These are phyloP conservation scores for Penicillium steckii DNA, from an alignment of 495 filamentous ascomycete genomes.

Conservation along the genomic window DNA sequence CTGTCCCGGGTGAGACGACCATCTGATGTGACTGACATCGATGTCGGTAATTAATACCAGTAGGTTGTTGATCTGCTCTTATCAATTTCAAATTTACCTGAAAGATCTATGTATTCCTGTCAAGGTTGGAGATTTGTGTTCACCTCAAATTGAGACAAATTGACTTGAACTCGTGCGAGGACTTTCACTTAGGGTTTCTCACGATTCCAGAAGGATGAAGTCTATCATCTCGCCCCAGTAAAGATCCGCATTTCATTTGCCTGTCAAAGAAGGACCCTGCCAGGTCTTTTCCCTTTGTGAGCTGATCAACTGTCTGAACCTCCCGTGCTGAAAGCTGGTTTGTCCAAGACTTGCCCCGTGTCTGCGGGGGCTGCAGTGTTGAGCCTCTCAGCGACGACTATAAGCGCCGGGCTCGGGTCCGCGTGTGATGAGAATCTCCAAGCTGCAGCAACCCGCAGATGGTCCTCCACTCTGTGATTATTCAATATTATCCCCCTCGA, in stretches of 20 bases:
- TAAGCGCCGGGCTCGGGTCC: conserved; percentile 25
- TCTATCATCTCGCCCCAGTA: background rate
- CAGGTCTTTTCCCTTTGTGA: background rate
- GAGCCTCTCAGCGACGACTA: conserved; percentile 25
- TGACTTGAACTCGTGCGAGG: background rate
- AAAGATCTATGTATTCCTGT: no score
- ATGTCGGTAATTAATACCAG: no score
- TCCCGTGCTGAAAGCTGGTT: conserved; percentile 6
- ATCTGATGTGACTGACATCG: no score
- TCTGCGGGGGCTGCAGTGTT: conserved; percentile 16
- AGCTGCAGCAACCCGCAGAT: conserved; percentile 30
- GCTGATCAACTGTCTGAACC: background rate
- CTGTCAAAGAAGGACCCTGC: background rate
- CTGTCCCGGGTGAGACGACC: background rate
- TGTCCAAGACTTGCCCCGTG: conserved; percentile 5
- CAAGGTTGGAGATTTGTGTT: no score
- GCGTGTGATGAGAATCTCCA: conserved; percentile 26
- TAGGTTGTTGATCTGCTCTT: no score
- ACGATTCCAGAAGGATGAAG: background rate
- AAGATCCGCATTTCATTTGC: background rate
- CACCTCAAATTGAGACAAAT: background rate
- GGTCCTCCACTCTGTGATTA: conserved; percentile 12
- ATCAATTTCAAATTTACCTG: no score
- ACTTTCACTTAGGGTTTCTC: background rate
- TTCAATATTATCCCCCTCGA: background rate